Evolutionary conservation across 257 asterid genomes (phyloP).

Genomic region (Oldenlandia corymbosa): DNA sequence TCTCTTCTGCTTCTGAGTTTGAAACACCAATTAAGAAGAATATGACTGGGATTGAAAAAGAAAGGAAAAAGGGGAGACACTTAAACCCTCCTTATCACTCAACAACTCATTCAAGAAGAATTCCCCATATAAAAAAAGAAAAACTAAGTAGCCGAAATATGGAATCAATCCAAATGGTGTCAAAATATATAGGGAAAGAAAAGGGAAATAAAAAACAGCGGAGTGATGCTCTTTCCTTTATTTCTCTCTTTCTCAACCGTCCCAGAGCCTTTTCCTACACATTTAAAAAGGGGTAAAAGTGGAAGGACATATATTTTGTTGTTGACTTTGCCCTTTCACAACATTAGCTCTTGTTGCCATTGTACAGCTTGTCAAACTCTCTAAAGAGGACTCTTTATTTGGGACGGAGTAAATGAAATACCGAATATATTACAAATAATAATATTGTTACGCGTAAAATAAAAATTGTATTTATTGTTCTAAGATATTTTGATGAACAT

Average conservation of each 20-base stretch:
- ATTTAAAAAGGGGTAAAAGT: constrained; percentile 17
- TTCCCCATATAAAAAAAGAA: constrained; percentile 2
- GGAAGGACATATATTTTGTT: constrained; percentile 16
- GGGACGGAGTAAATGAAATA: too few species aligned
- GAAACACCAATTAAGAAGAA: constrained; percentile 13
- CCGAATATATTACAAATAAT: too few species aligned
- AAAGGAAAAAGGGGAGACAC: neutral
- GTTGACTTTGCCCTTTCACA: constrained; percentile 17
- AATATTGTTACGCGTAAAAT: too few species aligned
- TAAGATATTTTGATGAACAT: too few species aligned
- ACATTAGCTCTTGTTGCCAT: too few species aligned
- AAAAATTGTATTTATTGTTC: too few species aligned
- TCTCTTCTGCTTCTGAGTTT: constrained; percentile 16
- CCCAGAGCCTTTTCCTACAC: constrained; percentile 9
- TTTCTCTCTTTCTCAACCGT: constrained; percentile 13
- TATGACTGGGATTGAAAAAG: constrained; percentile 8
- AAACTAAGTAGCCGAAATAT: neutral
- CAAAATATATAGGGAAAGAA: neutral
- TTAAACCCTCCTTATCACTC: constrained; percentile 3
- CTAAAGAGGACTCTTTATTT: too few species aligned
- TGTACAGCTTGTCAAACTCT: too few species aligned
- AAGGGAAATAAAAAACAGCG: neutral
- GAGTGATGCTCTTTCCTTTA: neutral
- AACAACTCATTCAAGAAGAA: neutral
- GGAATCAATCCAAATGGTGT: constrained; percentile 8